Percentiles rank a stretch among this genome's conserved stretches.
These are phyloP conservation scores for Potentilla sterilis DNA, from an alignment of 306 rosid species.

Conservation along the genomic window DNA sequence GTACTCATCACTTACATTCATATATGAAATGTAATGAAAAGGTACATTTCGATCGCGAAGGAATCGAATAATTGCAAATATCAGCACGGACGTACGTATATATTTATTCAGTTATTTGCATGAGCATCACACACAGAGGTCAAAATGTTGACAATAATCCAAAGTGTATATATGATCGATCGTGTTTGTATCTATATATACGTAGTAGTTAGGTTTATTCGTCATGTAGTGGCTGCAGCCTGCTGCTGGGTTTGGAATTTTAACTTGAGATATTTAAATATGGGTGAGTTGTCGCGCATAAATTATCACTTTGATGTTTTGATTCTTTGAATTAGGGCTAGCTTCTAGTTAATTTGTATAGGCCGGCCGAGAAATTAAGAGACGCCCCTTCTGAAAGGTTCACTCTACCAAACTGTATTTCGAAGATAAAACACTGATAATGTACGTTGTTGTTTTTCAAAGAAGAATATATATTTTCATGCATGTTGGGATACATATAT, in stretches of 20 bases:
- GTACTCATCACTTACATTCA: neutral
- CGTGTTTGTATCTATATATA: neutral
- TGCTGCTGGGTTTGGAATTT: neutral
- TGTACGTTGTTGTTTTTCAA: neutral
- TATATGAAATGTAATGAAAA: neutral
- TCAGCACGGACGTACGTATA: neutral
- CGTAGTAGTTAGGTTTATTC: neutral
- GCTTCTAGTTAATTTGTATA: neutral
- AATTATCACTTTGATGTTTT: neutral
- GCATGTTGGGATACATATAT: neutral
- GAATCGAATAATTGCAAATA: neutral
- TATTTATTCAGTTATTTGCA: neutral
- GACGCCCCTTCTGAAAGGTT: neutral
- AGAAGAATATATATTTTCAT: neutral
- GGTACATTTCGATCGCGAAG: neutral
- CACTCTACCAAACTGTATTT: neutral
- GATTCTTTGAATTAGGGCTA: neutral
- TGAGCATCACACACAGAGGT: neutral
- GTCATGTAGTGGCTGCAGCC: slow-evolving; percentile 9
- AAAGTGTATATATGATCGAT: neutral
- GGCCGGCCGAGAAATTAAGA: neutral
- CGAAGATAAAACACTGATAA: neutral
- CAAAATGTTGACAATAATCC: neutral
- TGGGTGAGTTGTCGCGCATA: neutral
- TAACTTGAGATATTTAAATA: neutral